Conservation (phyloP, 1,284 basidiomycete genomes). For the Schizopora paradoxa region DNA sequence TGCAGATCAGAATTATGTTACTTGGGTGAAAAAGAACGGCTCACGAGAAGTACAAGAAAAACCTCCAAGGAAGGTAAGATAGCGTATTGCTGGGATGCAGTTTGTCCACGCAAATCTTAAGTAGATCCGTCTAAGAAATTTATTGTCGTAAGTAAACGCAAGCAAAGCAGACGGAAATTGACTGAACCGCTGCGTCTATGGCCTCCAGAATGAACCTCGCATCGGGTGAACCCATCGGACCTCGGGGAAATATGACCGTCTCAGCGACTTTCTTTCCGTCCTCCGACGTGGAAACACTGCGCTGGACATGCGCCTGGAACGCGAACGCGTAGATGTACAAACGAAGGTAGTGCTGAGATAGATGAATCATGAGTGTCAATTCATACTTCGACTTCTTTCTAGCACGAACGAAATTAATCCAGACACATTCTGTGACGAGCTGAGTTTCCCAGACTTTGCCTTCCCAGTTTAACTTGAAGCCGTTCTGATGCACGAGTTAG, state of each 20-base stretch:
- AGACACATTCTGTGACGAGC: conserved; percentile 23
- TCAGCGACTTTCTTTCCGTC: conserved; percentile 16
- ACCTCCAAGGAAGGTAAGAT: conserved; percentile 22
- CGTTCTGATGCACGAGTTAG: conserved; percentile 19
- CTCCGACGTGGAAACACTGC: conserved; percentile 20
- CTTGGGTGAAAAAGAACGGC: conserved; percentile 1
- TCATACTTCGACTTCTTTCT: background rate
- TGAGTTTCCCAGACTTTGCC: conserved; percentile 27
- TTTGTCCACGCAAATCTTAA: conserved; percentile 21
- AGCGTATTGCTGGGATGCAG: conserved; percentile 22
- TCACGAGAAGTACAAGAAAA: conserved; percentile 22
- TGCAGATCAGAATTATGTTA: background rate
- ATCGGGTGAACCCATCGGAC: conserved; percentile 22
- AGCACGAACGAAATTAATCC: conserved; percentile 21
- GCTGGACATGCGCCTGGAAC: conserved; percentile 37
- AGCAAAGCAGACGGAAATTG: background rate
- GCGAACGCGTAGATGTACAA: conserved; percentile 37
- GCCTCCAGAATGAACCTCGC: conserved; percentile 24
- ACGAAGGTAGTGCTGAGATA: conserved; percentile 30
- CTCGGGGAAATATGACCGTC: conserved; percentile 19
- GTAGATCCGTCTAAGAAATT: conserved; percentile 18
- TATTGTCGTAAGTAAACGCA: background rate
- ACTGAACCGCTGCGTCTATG: conserved; percentile 22
- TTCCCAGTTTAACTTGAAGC: conserved; percentile 26
- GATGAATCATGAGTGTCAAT: background rate